Evolutionary conservation across 108 stramenopile species (phyloP), one percentile per base, ranked within the genome.

Genomic region (Mayamaea pseudoterrestris): DNA sequence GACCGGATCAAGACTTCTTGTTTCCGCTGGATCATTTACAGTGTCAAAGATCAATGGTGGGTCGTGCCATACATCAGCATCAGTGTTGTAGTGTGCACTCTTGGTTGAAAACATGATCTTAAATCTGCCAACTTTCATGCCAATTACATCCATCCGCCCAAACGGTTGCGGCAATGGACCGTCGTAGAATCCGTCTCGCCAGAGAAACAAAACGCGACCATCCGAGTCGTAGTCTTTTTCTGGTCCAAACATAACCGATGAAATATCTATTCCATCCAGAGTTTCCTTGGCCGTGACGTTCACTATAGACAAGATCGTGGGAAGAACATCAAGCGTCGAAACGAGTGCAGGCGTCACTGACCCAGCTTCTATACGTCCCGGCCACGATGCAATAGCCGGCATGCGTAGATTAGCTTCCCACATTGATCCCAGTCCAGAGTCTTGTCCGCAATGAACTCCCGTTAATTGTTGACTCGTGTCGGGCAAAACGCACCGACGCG

Each of bases 391-490:
- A 7, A 78, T 20, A 7, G 71, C 73, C 9, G 82, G 82, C 78
- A 78, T 76, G 1, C 71, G 53, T 17, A 78, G 30, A 57, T 75
- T 78, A 35, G 71, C 74, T 54, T 84, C 77, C 76, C 82, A 84
- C 20, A 68, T 44, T 16, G 70, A 71, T 29, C 77, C 82, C 1
- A 80, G 65, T 1, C 79, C 79, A 21, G 61, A 66, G 53, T 80
- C 79, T 8, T 59, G 49, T 3, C 79, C 79, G 47, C 74, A 76
- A 5, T 50, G 68, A 5, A 80, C 61, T 6, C 79, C 74, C 4
- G 63, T 58, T 30, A 76, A n/a, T 41, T 58, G 58, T 20, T 49
- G 53, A 21, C 37, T 23, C 11, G 61, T 61, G 29, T 53, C 41
- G 1, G 56, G 56, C 21, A 54, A 30, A 17, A 18, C 7, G 27